These are phyloP conservation scores for Umbelopsis isabellina DNA, from an alignment of 192 early-diverging fungal species.

Conservation along the genomic window DNA sequence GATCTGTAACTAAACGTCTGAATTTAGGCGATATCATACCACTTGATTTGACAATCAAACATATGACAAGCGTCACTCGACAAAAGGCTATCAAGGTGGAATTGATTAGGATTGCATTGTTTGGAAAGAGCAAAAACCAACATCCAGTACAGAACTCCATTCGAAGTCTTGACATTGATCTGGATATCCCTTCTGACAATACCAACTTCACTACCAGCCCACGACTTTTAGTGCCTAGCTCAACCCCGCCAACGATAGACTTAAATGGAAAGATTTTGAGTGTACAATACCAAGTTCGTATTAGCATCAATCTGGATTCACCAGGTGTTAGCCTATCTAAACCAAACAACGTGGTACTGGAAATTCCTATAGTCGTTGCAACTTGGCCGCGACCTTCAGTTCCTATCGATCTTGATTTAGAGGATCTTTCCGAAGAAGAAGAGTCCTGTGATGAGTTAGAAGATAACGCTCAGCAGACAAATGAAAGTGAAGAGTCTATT, in stretches of 20 bases:
- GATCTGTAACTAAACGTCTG: neutral
- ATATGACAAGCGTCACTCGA: slow-evolving; percentile 16
- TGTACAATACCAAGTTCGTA: slow-evolving; percentile 35
- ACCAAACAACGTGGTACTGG: slow-evolving; percentile 13
- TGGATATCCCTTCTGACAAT: neutral
- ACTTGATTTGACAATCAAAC: slow-evolving; percentile 23
- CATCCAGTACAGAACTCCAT: neutral
- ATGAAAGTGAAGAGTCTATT: neutral
- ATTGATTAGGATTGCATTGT: slow-evolving; percentile 22
- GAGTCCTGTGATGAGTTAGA: neutral
- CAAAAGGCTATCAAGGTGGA: slow-evolving; percentile 20
- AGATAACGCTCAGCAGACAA: neutral
- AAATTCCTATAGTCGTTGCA: slow-evolving; percentile 36
- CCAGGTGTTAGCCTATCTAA: neutral
- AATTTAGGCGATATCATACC: slow-evolving; percentile 31
- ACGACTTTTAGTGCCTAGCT: slow-evolving; percentile 26
- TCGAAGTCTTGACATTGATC: neutral
- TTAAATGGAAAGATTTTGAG: slow-evolving; percentile 29
- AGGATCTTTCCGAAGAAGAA: slow-evolving; percentile 12
- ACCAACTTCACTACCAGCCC: slow-evolving; percentile 4
- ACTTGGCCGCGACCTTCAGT: slow-evolving; percentile 37
- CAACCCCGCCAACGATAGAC: slow-evolving; percentile 38
- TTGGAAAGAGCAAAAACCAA: slow-evolving; percentile 18
- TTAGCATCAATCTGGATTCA: slow-evolving; percentile 18
- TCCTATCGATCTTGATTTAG: slow-evolving; percentile 41